These are phyloP conservation scores for Aspergillus sclerotialis DNA, from an alignment of 2,329 filamentous ascomycete genomes.

Conservation along the genomic window DNA sequence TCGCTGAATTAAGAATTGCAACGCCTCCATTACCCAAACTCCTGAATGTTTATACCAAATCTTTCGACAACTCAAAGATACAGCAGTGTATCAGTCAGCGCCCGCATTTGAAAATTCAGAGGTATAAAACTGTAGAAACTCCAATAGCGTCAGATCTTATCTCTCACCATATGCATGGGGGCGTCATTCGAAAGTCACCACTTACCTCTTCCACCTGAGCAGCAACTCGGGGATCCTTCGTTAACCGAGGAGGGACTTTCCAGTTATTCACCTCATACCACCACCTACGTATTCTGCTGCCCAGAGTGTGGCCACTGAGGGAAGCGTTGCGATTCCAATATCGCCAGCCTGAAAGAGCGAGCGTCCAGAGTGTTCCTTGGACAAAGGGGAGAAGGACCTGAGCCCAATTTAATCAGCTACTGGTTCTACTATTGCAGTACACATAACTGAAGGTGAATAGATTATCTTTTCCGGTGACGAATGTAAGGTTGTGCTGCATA, in stretches of 20 bases:
- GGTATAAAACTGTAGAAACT: constrained; percentile 32
- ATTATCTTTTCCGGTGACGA: no score
- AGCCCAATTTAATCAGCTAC: neutral
- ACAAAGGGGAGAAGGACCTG: constrained; percentile 78
- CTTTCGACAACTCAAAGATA: no score
- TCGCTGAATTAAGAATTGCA: no score
- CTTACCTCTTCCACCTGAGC: constrained; percentile 39
- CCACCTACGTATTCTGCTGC: constrained; percentile 76
- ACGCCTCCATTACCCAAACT: no score
- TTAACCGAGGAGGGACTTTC: constrained; percentile 52
- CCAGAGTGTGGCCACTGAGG: constrained; percentile 68
- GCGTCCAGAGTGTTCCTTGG: constrained; percentile 84
- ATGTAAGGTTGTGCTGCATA: no score
- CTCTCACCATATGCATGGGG: neutral
- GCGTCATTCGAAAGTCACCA: constrained; percentile 2
- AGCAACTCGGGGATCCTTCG: constrained; percentile 25
- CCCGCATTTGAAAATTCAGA: constrained; percentile 28
- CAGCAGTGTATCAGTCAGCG: constrained; percentile 24
- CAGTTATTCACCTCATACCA: constrained; percentile 96
- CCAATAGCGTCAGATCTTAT: constrained; percentile 20
- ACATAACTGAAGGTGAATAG: no score
- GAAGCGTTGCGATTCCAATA: constrained; percentile 76
- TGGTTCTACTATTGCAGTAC: no score
- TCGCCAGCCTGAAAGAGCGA: constrained; percentile 79
- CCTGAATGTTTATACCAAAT: no score